phyloP scores from a whole-genome alignment of 2,329 filamentous ascomycete genomes.

The Cercospora brassicicola region DNA sequence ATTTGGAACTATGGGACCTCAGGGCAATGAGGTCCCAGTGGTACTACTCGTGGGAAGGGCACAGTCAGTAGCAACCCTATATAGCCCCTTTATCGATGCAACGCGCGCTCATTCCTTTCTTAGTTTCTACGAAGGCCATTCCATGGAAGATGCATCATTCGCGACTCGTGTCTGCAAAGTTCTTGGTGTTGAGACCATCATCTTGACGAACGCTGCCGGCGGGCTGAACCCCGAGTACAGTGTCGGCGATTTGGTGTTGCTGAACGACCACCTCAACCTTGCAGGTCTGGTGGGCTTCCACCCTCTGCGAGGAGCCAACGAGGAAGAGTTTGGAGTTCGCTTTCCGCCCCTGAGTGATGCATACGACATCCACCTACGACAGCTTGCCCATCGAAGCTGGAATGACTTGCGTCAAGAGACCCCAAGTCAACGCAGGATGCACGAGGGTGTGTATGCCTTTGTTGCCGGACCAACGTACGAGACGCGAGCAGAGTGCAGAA shows the following conservation, averaged over 20 bases:
- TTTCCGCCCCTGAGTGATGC: slow-evolving; percentile 66
- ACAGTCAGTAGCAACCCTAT: slow-evolving; percentile 53
- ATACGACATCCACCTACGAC: slow-evolving; percentile 63
- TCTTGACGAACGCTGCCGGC: slow-evolving; percentile 67
- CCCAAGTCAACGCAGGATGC: slow-evolving; percentile 53
- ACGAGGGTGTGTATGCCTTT: slow-evolving; percentile 67
- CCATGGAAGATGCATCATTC: slow-evolving; percentile 63
- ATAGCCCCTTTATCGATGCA: slow-evolving; percentile 14
- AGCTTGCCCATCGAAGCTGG: slow-evolving; percentile 59
- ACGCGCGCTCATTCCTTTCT: slow-evolving; percentile 23
- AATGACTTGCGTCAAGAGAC: slow-evolving; percentile 47
- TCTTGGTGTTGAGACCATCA: slow-evolving; percentile 60
- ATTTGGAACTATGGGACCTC: slow-evolving; percentile 58
- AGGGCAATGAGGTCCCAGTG: slow-evolving; percentile 52
- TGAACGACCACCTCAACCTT: slow-evolving; percentile 67
- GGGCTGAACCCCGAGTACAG: slow-evolving; percentile 63
- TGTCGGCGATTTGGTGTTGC: slow-evolving; percentile 64
- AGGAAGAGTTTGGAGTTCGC: slow-evolving; percentile 61
- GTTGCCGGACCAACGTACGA: slow-evolving; percentile 65
- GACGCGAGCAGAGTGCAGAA: slow-evolving; percentile 64
- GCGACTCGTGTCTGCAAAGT: slow-evolving; percentile 64
- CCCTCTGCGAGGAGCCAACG: slow-evolving; percentile 63
- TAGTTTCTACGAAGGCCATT: slow-evolving; percentile 68
- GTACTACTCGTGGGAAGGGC: slow-evolving; percentile 65
- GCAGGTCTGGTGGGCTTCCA: slow-evolving; percentile 62